Evolutionary conservation across 2,329 filamentous ascomycete genomes (phyloP).

Genomic region (Cladosporium phlei): DNA sequence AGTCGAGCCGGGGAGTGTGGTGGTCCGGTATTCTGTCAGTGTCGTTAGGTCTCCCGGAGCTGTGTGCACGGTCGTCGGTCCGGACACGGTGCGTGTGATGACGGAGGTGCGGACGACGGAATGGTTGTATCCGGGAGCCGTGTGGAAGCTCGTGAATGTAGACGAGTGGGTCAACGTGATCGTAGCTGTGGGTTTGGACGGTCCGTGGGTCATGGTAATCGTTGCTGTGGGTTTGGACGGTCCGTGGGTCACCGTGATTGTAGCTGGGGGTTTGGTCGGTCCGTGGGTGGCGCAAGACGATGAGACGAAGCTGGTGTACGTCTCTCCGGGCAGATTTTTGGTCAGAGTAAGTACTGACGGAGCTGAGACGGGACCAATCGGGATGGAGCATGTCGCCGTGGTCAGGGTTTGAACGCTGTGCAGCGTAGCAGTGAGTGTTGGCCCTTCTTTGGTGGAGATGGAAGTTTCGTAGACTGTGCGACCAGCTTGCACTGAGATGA

Average conservation of each 20-base stretch:
- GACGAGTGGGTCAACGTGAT: neutral
- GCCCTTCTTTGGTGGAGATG: neutral
- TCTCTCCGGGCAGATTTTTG: neutral
- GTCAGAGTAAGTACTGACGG: neutral
- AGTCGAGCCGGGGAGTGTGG: neutral
- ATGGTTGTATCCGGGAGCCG: constrained; percentile 1
- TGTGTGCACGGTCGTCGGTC: neutral
- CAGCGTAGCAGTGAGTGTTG: neutral
- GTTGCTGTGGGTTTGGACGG: neutral
- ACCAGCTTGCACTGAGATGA: neutral
- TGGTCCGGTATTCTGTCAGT: neutral
- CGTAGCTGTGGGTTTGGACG: neutral
- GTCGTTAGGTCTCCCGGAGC: neutral
- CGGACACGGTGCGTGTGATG: neutral
- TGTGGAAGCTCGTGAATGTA: neutral
- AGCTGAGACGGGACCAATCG: neutral
- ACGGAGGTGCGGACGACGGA: neutral
- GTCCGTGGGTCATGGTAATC: neutral
- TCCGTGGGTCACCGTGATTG: neutral
- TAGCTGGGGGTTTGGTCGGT: neutral
- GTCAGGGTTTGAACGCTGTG: neutral
- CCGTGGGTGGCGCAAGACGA: too few relatives aligned
- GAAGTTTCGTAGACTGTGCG: constrained; percentile 4
- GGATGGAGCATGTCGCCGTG: neutral
- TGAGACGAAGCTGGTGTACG: constrained; percentile 5